Conservation (phyloP, 257 asterid genomes). For the Prunella vulgaris region DNA sequence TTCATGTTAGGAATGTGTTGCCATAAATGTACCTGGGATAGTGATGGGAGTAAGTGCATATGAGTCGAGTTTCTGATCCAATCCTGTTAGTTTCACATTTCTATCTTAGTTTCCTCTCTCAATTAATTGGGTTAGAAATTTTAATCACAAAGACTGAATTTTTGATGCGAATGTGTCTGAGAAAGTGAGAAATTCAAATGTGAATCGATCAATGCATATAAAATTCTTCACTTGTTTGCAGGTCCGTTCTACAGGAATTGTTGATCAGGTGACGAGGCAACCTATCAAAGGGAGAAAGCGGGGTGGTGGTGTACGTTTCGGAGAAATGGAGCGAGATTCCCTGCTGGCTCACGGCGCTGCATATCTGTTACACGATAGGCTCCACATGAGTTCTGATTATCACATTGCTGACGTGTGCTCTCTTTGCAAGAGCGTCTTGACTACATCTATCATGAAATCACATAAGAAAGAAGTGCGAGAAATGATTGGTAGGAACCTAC, state of each 20-base stretch:
- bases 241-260: slow-evolving; percentile 94
- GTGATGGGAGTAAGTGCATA: neutral
- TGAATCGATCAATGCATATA: neutral
- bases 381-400: slow-evolving; percentile 85
- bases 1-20: neutral
- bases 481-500: slow-evolving; percentile 40
- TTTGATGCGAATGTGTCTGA: neutral
- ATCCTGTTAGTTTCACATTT: neutral
- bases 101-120: neutral
- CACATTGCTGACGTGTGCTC: slow-evolving; percentile 93
- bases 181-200: neutral
- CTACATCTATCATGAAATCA: slow-evolving; percentile 55
- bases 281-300: slow-evolving; percentile 96
- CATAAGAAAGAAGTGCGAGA: slow-evolving; percentile 41
- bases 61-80: neutral
- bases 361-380: slow-evolving; percentile 85
- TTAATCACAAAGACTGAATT: neutral
- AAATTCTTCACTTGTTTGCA: slow-evolving; percentile 20
- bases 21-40: neutral
- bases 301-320: slow-evolving; percentile 96
- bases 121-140: neutral
- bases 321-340: slow-evolving; percentile 98
- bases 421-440: slow-evolving; percentile 77
- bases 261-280: slow-evolving; percentile 81
- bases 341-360: slow-evolving; percentile 98